Base-by-base conservation (phyloP, 495 filamentous ascomycete species). In the Daldinia vernicosa region DNA sequence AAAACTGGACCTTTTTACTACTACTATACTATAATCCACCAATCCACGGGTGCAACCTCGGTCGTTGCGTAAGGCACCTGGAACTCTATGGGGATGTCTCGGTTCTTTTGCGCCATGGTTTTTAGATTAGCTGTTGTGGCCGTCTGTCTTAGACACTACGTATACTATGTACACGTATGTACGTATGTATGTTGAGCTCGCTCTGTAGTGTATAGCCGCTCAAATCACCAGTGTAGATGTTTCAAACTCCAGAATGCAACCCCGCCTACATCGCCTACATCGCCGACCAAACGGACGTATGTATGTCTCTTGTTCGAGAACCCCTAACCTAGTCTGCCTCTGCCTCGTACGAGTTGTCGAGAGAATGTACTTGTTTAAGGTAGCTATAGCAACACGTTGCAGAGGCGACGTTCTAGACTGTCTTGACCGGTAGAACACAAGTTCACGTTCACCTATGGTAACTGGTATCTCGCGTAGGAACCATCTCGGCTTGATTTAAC, bases 31-130 rank as follows among this genome's bases (percentile, higher is more conserved):
- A 35, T 35, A 47, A 24, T 22, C 17, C 43, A 22, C 17, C 17
- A 47, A 11, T 8, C 43, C 8, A 24, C 17, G 43, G 2, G 43
- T 47, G 43, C 2, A 47, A 47, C 43, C 19, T 47, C 43, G 43
- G 43, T 47, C 8, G 17, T 47, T 47, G 43, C 3, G 43, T 47
- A 47, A 12, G 43, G 43, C 43, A 47, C 4, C 19, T 47, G 43
- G 43, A 47, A 47, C 17, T 22, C 32, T 40, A 60, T 35, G 52
- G 33, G 51, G 12, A n/a, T 69, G 70, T 73, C 70, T 73, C 70
- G 70, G 66, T 53, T 55, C 61, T 69, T 69, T 54, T 30, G 45
- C 66, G 66, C 65, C 66, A 55, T 66, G 57, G 58, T 65, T 64
- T 37, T 69, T 22, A 43, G 52, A 58, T 30, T 43, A 54, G 22